Base-by-base conservation (phyloP, 2,329 filamentous ascomycete genomes). In the Dothiorella sarmentorum region DNA sequence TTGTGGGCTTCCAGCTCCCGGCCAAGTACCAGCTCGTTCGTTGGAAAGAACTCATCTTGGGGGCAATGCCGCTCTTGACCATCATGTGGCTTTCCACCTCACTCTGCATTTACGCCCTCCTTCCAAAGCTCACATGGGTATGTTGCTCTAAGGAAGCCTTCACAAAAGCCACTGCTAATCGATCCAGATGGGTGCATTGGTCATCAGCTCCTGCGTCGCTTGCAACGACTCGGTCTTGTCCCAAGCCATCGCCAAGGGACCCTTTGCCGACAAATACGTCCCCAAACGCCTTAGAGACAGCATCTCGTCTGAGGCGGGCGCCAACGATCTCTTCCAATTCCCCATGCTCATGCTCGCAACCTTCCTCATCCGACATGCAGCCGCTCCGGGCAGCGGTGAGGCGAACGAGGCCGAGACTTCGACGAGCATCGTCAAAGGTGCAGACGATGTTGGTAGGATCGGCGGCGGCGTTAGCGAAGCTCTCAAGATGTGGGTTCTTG, bases 191-290 rank as follows among this genome's bases (percentile, higher is more conserved):
- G 74, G 80, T 2, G 77, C 81, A 1, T 71, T 86, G 38, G 82
- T 83, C 18, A 83, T 86, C 60, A 83, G 77, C 2, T 82, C 83
- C 0, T 85, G 81, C 52, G 82, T 85, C 10, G 85, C 83, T 3
- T 84, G 78, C 58, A 86, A 83, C 0, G 84, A 86, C 61, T 83
- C 83, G 0, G 76, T 86, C n/a, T 72, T 86, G 4, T 85, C 82
- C 0, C 83, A 85, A 63, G 82, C 82, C 24, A 78, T 86, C 15
- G 84, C 83, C 17, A 86, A 86, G 66, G 83, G 83, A 0, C 80
- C 82, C 0, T 85, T 87, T 63, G 77, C 84, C 0, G 83, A 86
- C 64, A 85, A 84, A 60, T 86, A 80, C 60, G 83, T 86, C 2
- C 75, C 79, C 9, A 77, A 82, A 1, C 75, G 78, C 3, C 72